A percentile compares a stretch with the other conserved stretches of the same genome.
These are phyloP conservation scores for Stephania cephalantha DNA, from an alignment of 164 flowering plant species.

Conservation along the genomic window DNA sequence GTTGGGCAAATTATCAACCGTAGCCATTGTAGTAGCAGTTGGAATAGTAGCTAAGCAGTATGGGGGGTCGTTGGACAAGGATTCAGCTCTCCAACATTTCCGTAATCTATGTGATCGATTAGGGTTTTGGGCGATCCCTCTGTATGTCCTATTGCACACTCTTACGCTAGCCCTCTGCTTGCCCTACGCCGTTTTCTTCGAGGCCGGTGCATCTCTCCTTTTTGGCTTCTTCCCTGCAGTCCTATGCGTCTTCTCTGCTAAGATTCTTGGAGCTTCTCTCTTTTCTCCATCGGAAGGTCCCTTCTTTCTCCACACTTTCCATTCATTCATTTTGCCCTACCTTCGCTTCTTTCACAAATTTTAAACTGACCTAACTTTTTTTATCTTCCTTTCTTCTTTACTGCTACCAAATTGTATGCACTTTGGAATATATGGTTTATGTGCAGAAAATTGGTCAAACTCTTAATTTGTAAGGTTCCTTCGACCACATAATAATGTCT, in stretches of 20 bases:
- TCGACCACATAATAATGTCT: neutral
- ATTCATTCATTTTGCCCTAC: neutral
- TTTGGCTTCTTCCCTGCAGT: conserved; percentile 83
- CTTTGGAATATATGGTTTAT: too few relatives aligned
- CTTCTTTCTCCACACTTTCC: neutral
- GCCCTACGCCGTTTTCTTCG: conserved; percentile 88
- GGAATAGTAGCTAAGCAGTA: conserved; percentile 23
- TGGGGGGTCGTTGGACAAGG: conserved; percentile 44
- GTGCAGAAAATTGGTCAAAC: neutral
- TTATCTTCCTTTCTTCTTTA: too few relatives aligned
- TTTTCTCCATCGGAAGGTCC: conserved; percentile 79
- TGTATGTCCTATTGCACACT: conserved; percentile 66
- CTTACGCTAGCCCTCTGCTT: conserved; percentile 69
- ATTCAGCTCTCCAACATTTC: conserved; percentile 27
- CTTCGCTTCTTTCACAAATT: too few relatives aligned
- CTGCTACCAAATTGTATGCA: too few relatives aligned
- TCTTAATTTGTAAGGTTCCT: neutral
- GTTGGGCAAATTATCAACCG: conserved; percentile 12
- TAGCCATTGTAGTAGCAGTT: conserved; percentile 18
- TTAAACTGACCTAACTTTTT: too few relatives aligned
- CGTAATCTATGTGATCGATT: conserved; percentile 42
- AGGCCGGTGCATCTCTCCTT: conserved; percentile 80
- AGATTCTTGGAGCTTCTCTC: conserved; percentile 79
- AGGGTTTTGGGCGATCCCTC: conserved; percentile 89
- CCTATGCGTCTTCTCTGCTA: conserved; percentile 81